Evolutionary conservation across 495 filamentous ascomycete genomes (phyloP).

Genomic region (Clohesyomyces aquaticus): DNA sequence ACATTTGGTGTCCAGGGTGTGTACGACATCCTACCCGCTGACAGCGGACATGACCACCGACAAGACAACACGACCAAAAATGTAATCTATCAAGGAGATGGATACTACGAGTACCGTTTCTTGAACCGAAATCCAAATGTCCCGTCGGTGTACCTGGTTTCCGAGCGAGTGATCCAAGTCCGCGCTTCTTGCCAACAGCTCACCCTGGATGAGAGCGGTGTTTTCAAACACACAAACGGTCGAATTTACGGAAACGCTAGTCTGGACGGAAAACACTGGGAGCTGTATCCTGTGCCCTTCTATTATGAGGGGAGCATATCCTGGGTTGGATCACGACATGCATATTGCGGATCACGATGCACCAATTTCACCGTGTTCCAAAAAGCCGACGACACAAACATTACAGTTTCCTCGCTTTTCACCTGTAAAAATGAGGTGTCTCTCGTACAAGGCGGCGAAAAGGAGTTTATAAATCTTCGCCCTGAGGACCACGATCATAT

Average conservation of each 20-base stretch:
- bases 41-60: slow-evolving; percentile 3
- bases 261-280: slow-evolving; percentile 14
- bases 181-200: slow-evolving; percentile 21
- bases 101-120: slow-evolving; percentile 35
- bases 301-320: slow-evolving; percentile 13
- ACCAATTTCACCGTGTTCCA: slow-evolving; percentile 40
- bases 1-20: slow-evolving; percentile 22
- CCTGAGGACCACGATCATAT: slow-evolving; percentile 27
- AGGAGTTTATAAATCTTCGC: slow-evolving; percentile 24
- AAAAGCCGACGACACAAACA: slow-evolving; percentile 6
- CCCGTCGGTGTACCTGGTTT: slow-evolving; percentile 20
- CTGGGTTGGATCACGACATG: slow-evolving; percentile 23
- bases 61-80: slow-evolving; percentile 10
- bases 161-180: slow-evolving; percentile 16
- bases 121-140: slow-evolving; percentile 32
- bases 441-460: slow-evolving; percentile 7
- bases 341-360: slow-evolving; percentile 34
- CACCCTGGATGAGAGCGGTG: background rate
- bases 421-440: slow-evolving; percentile 30
- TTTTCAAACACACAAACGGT: background rate
- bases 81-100: slow-evolving; percentile 25
- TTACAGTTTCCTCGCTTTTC: slow-evolving; percentile 24
- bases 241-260: slow-evolving; percentile 1
- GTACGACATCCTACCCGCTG: slow-evolving; percentile 3
- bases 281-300: slow-evolving; percentile 11